Evolutionary conservation across 1,139 yeast genomes (phyloP), one percentile per base, ranked within the genome.

Genomic region (Saccharomyces uvarum): DNA sequence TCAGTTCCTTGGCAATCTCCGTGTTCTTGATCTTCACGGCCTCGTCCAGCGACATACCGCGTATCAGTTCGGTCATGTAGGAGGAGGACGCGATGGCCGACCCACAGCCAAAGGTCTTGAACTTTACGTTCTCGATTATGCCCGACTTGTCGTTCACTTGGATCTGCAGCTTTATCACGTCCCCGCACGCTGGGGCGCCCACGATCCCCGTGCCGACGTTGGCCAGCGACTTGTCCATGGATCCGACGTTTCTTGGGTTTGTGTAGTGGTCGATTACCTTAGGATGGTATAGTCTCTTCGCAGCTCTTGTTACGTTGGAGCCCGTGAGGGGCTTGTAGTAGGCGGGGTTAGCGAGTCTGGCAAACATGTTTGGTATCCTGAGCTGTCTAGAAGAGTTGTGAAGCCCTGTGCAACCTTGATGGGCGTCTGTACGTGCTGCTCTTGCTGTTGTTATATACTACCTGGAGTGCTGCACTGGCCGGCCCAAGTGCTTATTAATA

Each of bases 111-210:
- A 93, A 93, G 6, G 99, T 93, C 81, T 93, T 93, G 76, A 93
- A 93, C 74, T 90, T 93, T 62, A 91, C 99, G 71, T 93, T 97
- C 70, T 88, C 83, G 66, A 93, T 93, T 55, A 88, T 78, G 1
- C 99, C 99, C 33, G 95, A 84, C 55, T 80, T 84, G 64, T 90
- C 97, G 63, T 85, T 85, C 19, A 93, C 99, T 69, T 91, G 84
- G 67, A 93, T 93, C 72, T 93, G 98, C 62, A 93, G 80, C 74
- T 96, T 86, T 97, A 93, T 93, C 53, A 93, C 99, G 76, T 93
- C 99, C 57, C 99, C 99, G 76, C 99, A 93, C 0, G 99, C 99
- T 54, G 99, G 99, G 0, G 99, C 99, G 54, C 99, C 93, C 16
- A 93, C 99, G 49, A 93, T 80, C 1, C 99, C 99, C 2, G 99